phyloP scores from a whole-genome alignment of 306 rosid genomes.

The Pachyrhizus erosus region DNA sequence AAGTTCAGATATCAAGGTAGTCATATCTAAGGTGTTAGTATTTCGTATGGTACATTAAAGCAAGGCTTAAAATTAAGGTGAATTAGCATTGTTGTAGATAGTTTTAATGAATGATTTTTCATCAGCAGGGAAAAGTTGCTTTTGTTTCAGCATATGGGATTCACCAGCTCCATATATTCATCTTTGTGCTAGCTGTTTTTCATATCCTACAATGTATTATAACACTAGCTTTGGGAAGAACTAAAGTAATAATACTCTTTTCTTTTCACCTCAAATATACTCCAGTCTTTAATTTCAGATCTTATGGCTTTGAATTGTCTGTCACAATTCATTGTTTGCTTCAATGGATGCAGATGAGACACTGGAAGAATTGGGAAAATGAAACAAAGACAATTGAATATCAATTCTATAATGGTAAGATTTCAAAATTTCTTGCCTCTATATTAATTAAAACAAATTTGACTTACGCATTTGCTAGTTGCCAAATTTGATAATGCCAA shows the following conservation, averaged over 20 bases:
- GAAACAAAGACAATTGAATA: constrained; percentile 59
- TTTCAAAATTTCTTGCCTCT: background rate
- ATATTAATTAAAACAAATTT: constrained; percentile 10
- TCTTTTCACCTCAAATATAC: background rate
- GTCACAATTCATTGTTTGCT: background rate
- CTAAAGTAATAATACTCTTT: constrained; percentile 55
- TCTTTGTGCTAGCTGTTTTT: constrained; percentile 68
- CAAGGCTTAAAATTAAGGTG: too few relatives aligned
- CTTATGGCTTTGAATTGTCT: background rate
- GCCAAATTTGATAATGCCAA: constrained; percentile 18
- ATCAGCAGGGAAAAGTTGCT: constrained; percentile 50
- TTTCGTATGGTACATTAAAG: too few relatives aligned
- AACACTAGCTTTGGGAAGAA: constrained; percentile 71
- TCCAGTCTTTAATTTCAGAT: background rate
- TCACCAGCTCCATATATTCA: constrained; percentile 93
- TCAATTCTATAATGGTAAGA: constrained; percentile 46
- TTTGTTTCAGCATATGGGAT: constrained; percentile 77
- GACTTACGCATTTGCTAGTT: background rate
- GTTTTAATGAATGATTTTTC: background rate
- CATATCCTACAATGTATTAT: constrained; percentile 74
- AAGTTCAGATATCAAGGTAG: too few relatives aligned
- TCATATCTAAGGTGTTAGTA: too few relatives aligned
- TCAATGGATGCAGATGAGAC: constrained; percentile 66
- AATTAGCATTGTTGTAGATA: too few relatives aligned
- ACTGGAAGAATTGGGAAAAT: constrained; percentile 82